phyloP scores from a whole-genome alignment of 148 eudicot species.

The Pharnaceum exiguum region DNA sequence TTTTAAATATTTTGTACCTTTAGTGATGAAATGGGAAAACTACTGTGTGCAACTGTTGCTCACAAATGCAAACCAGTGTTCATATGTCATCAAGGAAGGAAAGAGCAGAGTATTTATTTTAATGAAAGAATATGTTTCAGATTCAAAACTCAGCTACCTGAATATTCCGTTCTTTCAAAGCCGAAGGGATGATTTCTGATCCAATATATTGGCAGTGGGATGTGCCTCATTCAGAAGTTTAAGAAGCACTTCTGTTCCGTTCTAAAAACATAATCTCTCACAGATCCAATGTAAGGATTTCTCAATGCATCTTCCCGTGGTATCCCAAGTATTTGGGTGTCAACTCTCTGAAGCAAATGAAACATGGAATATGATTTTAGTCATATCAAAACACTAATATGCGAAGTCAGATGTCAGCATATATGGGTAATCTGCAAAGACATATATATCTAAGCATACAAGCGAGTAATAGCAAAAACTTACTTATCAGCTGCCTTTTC shows the following conservation, averaged over 20 bases:
- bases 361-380: background rate
- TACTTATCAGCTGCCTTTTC: slow-evolving; percentile 55
- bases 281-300: slow-evolving; percentile 89
- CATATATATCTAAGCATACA: background rate
- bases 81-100: background rate
- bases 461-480: slow-evolving; percentile 19
- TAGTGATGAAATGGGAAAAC: background rate
- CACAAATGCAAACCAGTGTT: too few species aligned
- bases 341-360: slow-evolving; percentile 63
- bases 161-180: slow-evolving; percentile 58
- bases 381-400: background rate
- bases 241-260: slow-evolving; percentile 70
- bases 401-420: too few species aligned
- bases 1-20: background rate
- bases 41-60: too few species aligned
- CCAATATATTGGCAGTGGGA: slow-evolving; percentile 80
- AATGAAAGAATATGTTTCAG: background rate
- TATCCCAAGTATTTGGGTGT: slow-evolving; percentile 75
- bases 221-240: slow-evolving; percentile 59
- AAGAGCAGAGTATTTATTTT: background rate
- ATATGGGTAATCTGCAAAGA: background rate
- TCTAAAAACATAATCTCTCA: slow-evolving; percentile 87
- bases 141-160: slow-evolving; percentile 42
- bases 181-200: slow-evolving; percentile 82
- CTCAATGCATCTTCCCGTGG: slow-evolving; percentile 54